Evolutionary conservation across 495 filamentous ascomycete genomes (phyloP).

Genomic region (Penicillium cataractarum): DNA sequence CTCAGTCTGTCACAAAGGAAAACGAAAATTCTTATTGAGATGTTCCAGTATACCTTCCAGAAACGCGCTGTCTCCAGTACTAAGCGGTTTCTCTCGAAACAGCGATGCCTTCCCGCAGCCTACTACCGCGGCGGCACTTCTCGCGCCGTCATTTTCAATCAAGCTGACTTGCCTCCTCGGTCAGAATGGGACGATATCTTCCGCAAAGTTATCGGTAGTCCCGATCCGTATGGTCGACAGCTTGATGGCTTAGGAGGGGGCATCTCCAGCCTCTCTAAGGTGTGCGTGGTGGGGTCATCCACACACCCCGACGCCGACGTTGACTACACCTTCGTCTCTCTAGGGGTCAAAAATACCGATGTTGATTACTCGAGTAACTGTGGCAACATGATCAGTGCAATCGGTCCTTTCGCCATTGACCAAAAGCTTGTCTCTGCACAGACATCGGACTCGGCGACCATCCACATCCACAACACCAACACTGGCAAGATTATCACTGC

Average conservation of each 20-base stretch:
- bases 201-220: constrained; percentile 64
- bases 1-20: too few relatives aligned
- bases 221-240: constrained; percentile 69
- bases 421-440: background rate
- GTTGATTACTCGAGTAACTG: constrained; percentile 73
- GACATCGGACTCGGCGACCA: background rate
- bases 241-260: constrained; percentile 75
- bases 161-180: constrained; percentile 53
- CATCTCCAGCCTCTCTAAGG: constrained; percentile 69
- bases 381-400: constrained; percentile 70
- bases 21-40: background rate
- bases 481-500: constrained; percentile 53
- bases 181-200: constrained; percentile 62
- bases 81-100: constrained; percentile 18
- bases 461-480: constrained; percentile 58
- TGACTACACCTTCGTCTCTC: constrained; percentile 73
- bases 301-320: constrained; percentile 58
- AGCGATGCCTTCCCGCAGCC: constrained; percentile 57
- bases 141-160: constrained; percentile 65
- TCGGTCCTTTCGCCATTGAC: constrained; percentile 69
- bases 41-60: background rate
- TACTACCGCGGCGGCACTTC: constrained; percentile 78
- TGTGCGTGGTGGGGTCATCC: constrained; percentile 62
- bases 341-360: constrained; percentile 60
- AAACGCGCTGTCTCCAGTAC: background rate